Evolutionary conservation across 768 basidiomycete species (phyloP).

Genomic region (Ramaria rubella): DNA sequence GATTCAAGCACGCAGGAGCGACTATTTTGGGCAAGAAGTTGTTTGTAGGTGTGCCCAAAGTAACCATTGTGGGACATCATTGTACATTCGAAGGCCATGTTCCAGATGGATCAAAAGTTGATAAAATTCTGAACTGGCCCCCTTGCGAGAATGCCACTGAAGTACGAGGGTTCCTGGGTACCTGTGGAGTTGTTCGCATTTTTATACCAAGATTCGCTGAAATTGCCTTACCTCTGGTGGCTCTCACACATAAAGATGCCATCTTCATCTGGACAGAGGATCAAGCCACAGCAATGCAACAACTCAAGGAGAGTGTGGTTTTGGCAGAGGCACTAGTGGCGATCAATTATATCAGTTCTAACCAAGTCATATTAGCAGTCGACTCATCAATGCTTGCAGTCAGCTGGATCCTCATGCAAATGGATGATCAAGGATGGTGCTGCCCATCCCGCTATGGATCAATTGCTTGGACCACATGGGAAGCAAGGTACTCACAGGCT

Average conservation of each 20-base stretch:
- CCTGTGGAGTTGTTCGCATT: conserved; percentile 19
- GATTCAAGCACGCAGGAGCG: background rate
- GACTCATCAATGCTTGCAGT: conserved; percentile 17
- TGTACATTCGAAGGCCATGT: conserved; percentile 12
- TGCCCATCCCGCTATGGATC: conserved; percentile 12
- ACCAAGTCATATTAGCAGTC: conserved; percentile 16
- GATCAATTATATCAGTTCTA: conserved; percentile 13
- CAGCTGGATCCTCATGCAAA: conserved; percentile 12
- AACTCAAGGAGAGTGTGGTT: conserved; percentile 20
- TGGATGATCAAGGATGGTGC: conserved; percentile 1
- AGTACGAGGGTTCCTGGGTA: conserved; percentile 26
- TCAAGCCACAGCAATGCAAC: conserved; percentile 10
- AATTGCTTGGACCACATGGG: conserved; percentile 9
- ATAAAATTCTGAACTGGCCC: conserved; percentile 26
- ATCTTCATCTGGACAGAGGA: conserved; percentile 19
- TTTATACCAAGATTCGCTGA: conserved; percentile 26
- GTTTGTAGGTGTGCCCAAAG: background rate
- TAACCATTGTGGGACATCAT: conserved; percentile 2
- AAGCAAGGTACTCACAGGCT: conserved; percentile 13
- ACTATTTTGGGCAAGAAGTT: conserved; percentile 18
- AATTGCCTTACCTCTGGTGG: conserved; percentile 17
- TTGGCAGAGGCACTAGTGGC: conserved; percentile 12
- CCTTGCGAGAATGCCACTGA: conserved; percentile 15
- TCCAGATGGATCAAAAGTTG: conserved; percentile 3
- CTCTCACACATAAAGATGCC: conserved; percentile 22